Percentiles rank a stretch among this genome's conserved stretches.
Conservation (phyloP, 169 alveolate species). For the Cystoisospora suis region DNA sequence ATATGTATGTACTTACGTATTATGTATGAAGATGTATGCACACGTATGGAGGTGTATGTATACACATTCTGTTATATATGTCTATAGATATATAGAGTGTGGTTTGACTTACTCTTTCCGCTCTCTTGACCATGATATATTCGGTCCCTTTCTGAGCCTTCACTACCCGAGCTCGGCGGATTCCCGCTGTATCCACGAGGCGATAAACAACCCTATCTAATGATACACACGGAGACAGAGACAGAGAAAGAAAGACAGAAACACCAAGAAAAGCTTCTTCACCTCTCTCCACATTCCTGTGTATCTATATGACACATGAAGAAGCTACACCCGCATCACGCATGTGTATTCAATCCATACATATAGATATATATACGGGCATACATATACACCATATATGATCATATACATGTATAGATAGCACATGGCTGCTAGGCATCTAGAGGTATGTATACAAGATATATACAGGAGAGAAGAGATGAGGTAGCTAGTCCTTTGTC, state of each 20-base stretch:
- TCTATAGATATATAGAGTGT: background rate
- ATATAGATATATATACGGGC: background rate
- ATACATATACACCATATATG: background rate
- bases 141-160: background rate
- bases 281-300: too few relatives aligned
- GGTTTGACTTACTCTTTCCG: background rate
- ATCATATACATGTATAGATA: background rate
- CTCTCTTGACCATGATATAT: background rate
- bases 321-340: background rate
- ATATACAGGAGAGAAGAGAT: background rate
- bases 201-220: background rate
- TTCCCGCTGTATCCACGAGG: conserved; percentile 51
- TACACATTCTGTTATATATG: background rate
- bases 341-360: background rate
- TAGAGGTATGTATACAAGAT: background rate
- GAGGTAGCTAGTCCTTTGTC: background rate
- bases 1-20: background rate
- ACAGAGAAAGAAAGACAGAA: too few relatives aligned
- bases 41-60: background rate
- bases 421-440: background rate
- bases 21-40: background rate
- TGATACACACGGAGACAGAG: too few relatives aligned
- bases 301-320: too few relatives aligned
- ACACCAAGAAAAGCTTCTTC: too few relatives aligned
- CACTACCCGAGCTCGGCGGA: conserved; percentile 30